Base-by-base conservation (phyloP, 257 asterid species). In the Cynanchum wilfordii region DNA sequence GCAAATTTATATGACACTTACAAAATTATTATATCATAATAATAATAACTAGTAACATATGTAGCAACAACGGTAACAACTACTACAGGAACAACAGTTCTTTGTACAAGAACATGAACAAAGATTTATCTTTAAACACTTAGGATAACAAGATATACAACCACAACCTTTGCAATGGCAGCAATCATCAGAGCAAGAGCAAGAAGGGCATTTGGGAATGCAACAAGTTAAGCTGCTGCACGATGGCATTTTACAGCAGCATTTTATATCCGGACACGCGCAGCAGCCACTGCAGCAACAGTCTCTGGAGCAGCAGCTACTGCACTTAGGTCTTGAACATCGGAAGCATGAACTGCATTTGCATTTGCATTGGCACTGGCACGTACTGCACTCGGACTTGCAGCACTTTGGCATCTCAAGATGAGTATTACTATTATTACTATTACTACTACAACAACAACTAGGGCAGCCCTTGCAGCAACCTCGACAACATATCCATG, bases 41-140 rank as follows among this genome's bases (percentile, higher is more conserved):
- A 33, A 33, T 33, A 33, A 33, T 33, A 33, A 33, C 80, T 86
- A 87, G 81, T 64, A 87, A 85, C 91, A 88, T 38, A 82, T 74
- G 82, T 78, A 82, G 84, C 88, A 54, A 20, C 88, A 88, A 79
- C 62, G 75, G 79, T 74, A 81, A 78, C 85, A 79, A 83, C 85
- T 85, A 71, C 73, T 64, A 67, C 86, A 33, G 4, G 38, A 33
- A 33, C 72, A 87, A 73, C 72, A 74, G 73, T 52, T 66, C 66
- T 77, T 84, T 83, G 82, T 79, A 86, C 89, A 86, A 85, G 88
- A 86, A 75, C 88, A 81, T 42, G 86, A 82, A 78, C 84, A 82
- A 73, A 71, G 81, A 78, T 86, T 82, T 69, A 86, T 58, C 84
- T 80, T 82, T 62, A 75, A 75, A 76, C 84, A 84, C 59, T 71